These are phyloP conservation scores for Cladosporium sp. DNA, from an alignment of 2,329 filamentous ascomycete genomes.

Conservation along the genomic window DNA sequence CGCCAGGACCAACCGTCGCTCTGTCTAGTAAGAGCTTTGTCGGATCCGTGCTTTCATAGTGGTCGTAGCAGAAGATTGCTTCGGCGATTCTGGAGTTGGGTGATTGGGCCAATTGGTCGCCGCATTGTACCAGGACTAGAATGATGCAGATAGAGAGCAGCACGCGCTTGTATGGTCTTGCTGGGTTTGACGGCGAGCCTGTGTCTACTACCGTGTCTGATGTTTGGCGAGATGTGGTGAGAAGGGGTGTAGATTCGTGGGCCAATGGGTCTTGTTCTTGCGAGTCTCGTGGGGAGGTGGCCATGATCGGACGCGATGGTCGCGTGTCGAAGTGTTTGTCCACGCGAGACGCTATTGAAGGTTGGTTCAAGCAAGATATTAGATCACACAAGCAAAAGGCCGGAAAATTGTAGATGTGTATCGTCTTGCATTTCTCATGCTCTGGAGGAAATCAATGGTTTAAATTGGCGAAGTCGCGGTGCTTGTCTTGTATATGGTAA, in stretches of 20 bases:
- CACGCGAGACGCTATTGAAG: not conserved
- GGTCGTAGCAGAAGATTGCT: conserved; percentile 55
- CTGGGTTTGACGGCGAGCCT: not conserved
- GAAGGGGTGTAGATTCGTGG: conserved; percentile 10
- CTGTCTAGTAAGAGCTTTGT: conserved; percentile 32
- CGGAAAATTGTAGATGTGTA: not conserved
- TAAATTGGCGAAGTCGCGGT: not conserved
- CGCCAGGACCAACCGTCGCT: conserved; percentile 33
- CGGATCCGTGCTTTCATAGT: conserved; percentile 48
- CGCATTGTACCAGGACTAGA: conserved; percentile 25
- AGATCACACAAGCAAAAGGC: not conserved
- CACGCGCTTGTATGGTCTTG: conserved; percentile 7
- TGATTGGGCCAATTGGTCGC: conserved; percentile 42
- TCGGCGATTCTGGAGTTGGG: conserved; percentile 57
- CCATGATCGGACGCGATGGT: not conserved
- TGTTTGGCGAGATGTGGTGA: not conserved
- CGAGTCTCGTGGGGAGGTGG: not conserved
- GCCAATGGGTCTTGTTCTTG: not conserved
- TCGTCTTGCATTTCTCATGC: not conserved
- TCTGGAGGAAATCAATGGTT: not conserved
- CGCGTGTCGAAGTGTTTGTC: not conserved
- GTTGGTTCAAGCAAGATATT: not conserved
- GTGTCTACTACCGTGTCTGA: not conserved
- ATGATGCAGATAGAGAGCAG: conserved; percentile 6
- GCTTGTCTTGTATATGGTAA: not conserved